Percentiles rank a stretch among this genome's conserved stretches.
These are phyloP conservation scores for Ophiocordyceps polyrhachis-furcata DNA, from an alignment of 2,329 filamentous ascomycete genomes.

Conservation along the genomic window DNA sequence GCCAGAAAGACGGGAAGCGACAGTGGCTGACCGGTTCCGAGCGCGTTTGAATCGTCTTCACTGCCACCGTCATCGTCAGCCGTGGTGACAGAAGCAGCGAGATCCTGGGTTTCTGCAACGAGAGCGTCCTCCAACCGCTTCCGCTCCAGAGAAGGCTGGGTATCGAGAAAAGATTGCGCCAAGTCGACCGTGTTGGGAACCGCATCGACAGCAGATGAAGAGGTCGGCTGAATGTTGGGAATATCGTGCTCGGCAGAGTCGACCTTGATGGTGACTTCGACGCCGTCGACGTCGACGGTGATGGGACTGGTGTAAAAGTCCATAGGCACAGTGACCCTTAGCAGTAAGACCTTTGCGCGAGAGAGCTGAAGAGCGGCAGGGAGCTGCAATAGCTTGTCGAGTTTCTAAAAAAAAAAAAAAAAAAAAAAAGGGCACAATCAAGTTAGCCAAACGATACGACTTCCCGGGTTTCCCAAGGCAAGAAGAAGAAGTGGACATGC, in stretches of 20 bases:
- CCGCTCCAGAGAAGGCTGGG: conserved; percentile 47
- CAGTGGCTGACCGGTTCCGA: conserved; percentile 53
- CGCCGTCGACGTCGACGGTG: conserved; percentile 60
- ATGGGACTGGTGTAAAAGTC: conserved; percentile 79
- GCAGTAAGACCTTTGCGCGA: conserved; percentile 54
- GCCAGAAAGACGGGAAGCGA: conserved; percentile 53
- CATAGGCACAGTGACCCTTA: conserved; percentile 70
- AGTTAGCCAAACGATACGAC: not conserved
- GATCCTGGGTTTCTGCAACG: conserved; percentile 39
- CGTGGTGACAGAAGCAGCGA: conserved; percentile 39
- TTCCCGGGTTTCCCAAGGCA: not conserved
- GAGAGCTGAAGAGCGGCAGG: conserved; percentile 53
- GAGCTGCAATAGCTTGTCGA: conserved; percentile 55
- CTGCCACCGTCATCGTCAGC: conserved; percentile 42
- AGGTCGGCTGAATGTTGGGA: conserved; percentile 22
- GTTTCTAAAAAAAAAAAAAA: conserved; percentile 56
- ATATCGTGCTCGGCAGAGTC: conserved; percentile 11
- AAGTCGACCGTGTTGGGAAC: conserved; percentile 56
- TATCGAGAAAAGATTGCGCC: conserved; percentile 60
- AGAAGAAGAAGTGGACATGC: conserved; percentile 26
- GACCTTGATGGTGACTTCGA: conserved; percentile 51
- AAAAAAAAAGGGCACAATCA: not conserved
- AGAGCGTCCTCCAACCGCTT: conserved; percentile 51
- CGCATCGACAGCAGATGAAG: conserved; percentile 12
- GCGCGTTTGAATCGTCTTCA: conserved; percentile 34